These are phyloP conservation scores for Euclidium syriacum DNA, from an alignment of 345 rosid species.

Conservation along the genomic window DNA sequence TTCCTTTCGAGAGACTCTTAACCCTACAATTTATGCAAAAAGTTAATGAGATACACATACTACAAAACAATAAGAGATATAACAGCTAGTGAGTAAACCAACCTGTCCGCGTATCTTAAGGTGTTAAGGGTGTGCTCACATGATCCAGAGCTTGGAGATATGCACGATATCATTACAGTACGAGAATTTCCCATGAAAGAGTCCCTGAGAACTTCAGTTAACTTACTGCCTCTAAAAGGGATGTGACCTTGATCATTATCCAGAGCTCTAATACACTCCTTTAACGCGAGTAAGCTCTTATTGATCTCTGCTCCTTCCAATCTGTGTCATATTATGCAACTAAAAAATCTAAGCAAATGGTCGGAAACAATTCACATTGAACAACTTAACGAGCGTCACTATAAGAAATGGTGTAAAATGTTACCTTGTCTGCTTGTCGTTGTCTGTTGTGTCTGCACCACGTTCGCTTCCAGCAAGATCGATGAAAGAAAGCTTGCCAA, in stretches of 20 bases:
- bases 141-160: slow-evolving; percentile 96
- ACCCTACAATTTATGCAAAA: slow-evolving; percentile 56
- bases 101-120: slow-evolving; percentile 99
- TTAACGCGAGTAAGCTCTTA: slow-evolving; percentile 91
- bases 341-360: neutral
- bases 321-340: slow-evolving; percentile 39
- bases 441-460: slow-evolving; percentile 99
- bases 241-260: slow-evolving; percentile 99
- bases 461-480: slow-evolving; percentile 99
- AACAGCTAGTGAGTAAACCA: neutral
- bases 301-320: slow-evolving; percentile 99
- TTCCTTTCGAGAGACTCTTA: slow-evolving; percentile 96
- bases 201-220: slow-evolving; percentile 98
- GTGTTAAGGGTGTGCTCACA: slow-evolving; percentile 99
- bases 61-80: neutral
- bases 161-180: slow-evolving; percentile 97
- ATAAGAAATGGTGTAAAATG: slow-evolving; percentile 3
- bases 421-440: slow-evolving; percentile 96
- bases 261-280: slow-evolving; percentile 98
- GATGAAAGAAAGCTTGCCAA: slow-evolving; percentile 94
- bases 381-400: neutral
- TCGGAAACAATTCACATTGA: slow-evolving; percentile 6
- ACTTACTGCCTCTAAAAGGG: slow-evolving; percentile 97
- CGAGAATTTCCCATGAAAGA: slow-evolving; percentile 96
- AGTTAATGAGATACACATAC: neutral